A percentile compares a stretch with the other conserved stretches of the same genome.
These are phyloP conservation scores for Blastocrithidia nonstop DNA, from an alignment of 208 protist species.

Conservation along the genomic window DNA sequence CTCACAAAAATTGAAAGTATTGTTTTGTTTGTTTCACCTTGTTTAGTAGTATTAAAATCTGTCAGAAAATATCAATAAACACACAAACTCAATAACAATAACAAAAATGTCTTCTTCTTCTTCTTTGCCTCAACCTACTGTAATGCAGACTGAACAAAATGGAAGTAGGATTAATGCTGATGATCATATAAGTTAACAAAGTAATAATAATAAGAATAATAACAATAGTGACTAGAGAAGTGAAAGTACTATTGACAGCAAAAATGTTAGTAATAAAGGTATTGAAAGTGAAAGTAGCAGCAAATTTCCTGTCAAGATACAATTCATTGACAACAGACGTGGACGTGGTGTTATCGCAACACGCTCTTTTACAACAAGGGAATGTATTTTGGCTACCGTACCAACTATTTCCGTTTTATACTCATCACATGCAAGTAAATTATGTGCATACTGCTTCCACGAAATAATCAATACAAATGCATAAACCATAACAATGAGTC, in stretches of 20 bases:
- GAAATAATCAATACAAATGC: not conserved
- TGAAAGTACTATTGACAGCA: not conserved
- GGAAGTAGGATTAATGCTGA: too few species aligned
- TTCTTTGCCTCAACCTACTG: too few species aligned
- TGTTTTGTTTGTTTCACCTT: too few species aligned
- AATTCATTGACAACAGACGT: conserved; percentile 2
- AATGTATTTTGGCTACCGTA: conserved; percentile 15
- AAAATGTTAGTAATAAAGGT: not conserved
- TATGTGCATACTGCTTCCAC: conserved; percentile 48
- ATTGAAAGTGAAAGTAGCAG: conserved; percentile 1
- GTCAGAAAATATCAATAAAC: too few species aligned
- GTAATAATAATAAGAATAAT: not conserved
- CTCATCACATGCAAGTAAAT: conserved; percentile 26
- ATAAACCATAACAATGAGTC: too few species aligned
- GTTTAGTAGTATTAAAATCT: too few species aligned
- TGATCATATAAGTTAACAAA: too few species aligned
- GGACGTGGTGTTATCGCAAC: conserved; percentile 54
- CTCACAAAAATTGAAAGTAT: too few species aligned
- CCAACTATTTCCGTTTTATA: conserved; percentile 62
- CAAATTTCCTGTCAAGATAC: not conserved
- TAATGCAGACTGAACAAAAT: too few species aligned
- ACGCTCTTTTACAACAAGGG: conserved; percentile 11
- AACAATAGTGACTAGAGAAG: not conserved
- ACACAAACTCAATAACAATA: too few species aligned
- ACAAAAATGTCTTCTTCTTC: too few species aligned